These are phyloP conservation scores for Capsella bursapastoris DNA, from an alignment of 345 rosid genomes.

Conservation along the genomic window DNA sequence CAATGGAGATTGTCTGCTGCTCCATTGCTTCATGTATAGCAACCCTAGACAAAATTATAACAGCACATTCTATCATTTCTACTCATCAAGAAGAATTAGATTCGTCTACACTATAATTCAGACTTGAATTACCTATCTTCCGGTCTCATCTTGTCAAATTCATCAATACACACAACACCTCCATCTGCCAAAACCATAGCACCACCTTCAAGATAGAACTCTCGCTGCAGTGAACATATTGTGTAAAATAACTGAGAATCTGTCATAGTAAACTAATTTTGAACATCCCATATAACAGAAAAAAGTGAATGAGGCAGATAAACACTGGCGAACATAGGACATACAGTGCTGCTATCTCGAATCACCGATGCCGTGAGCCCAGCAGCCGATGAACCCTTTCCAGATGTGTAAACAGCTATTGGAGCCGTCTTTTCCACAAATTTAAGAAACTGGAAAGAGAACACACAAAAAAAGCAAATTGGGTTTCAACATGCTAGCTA, in stretches of 20 bases:
- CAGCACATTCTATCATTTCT: not conserved
- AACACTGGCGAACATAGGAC: conserved; percentile 38
- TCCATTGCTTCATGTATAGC: conserved; percentile 99
- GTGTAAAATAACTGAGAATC: conserved; percentile 28
- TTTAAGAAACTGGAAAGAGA: conserved; percentile 72
- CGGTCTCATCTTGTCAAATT: conserved; percentile 98
- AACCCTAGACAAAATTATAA: conserved; percentile 54
- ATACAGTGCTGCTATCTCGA: conserved; percentile 80
- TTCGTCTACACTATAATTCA: not conserved
- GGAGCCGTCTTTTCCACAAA: conserved; percentile 99
- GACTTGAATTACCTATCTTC: conserved; percentile 76
- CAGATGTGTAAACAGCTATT: conserved; percentile 94
- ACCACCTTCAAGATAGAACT: conserved; percentile 99
- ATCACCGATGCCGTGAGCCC: conserved; percentile 98
- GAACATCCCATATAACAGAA: not conserved
- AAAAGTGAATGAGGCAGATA: conserved; percentile 7
- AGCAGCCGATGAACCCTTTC: conserved; percentile 98
- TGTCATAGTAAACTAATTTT: not conserved
- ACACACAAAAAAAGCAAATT: not conserved
- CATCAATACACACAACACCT: conserved; percentile 97
- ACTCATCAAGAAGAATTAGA: conserved; percentile 1
- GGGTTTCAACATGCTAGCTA: conserved; percentile 20
- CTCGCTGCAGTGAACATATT: conserved; percentile 61
- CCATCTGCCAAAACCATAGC: conserved; percentile 99
- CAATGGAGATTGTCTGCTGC: conserved; percentile 98